These are phyloP conservation scores for Lasiodiplodia sp. DNA, from an alignment of 2,329 filamentous ascomycete species.

Conservation along the genomic window DNA sequence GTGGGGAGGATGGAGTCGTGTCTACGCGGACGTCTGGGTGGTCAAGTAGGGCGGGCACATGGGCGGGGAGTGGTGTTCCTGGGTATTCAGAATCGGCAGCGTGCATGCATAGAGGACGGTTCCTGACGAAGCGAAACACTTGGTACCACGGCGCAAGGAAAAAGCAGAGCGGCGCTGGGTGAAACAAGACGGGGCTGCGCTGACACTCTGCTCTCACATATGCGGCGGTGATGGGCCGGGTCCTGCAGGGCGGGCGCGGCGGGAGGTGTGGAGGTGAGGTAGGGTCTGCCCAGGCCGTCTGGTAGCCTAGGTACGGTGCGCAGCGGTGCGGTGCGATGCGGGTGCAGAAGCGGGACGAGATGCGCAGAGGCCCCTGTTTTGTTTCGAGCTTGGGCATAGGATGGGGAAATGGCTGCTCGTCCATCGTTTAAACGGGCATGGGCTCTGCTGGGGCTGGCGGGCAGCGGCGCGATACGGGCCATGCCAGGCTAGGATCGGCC, in stretches of 20 bases:
- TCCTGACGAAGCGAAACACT: constrained; percentile 43
- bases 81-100: constrained; percentile 39
- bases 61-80: constrained; percentile 32
- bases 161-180: constrained; percentile 17
- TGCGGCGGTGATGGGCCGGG: constrained; percentile 22
- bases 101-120: constrained; percentile 47
- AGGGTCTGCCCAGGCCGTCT: constrained; percentile 27
- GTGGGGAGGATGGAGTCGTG: constrained; percentile 34
- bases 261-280: constrained; percentile 21
- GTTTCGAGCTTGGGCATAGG: constrained; percentile 36
- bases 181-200: constrained; percentile 30
- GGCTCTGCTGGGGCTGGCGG: constrained; percentile 22
- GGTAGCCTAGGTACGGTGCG: constrained; percentile 37
- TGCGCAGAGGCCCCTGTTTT: constrained; percentile 38
- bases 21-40: constrained; percentile 40
- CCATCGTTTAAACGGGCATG: constrained; percentile 29
- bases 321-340: constrained; percentile 42
- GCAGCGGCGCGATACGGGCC: constrained; percentile 14
- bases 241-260: constrained; percentile 19
- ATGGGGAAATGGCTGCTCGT: constrained; percentile 28
- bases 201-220: constrained; percentile 27
- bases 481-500: constrained; percentile 11
- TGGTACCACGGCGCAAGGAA: constrained; percentile 31
- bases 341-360: constrained; percentile 40
- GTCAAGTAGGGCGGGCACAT: constrained; percentile 37